Conservation (phyloP, 805 yeast genomes). For the Diddensiella santjacobensis region DNA sequence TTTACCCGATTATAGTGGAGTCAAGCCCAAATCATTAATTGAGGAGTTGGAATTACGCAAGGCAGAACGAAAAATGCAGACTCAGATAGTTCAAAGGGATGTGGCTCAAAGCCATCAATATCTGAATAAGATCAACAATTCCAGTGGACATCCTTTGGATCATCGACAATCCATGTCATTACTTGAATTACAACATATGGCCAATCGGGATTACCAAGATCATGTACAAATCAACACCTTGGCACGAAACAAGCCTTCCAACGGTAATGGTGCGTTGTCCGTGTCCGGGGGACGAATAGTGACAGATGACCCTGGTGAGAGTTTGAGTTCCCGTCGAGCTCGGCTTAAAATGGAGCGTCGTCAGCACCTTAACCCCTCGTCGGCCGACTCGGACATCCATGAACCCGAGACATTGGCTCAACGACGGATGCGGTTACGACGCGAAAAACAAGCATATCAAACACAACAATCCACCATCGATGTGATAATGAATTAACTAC, state of each 20-base stretch:
- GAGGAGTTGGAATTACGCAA: slow-evolving; percentile 38
- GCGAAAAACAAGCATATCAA: slow-evolving; percentile 5
- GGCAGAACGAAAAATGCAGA: slow-evolving; percentile 30
- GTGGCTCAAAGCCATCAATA: slow-evolving; percentile 17
- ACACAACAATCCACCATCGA: too few relatives aligned
- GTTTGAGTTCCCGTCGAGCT: slow-evolving; percentile 31
- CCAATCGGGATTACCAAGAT: slow-evolving; percentile 28
- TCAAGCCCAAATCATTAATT: slow-evolving; percentile 32
- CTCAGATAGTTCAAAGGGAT: slow-evolving; percentile 25
- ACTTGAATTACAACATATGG: slow-evolving; percentile 31
- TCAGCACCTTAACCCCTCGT: neutral
- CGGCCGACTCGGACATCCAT: neutral
- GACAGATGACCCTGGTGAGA: slow-evolving; percentile 26
- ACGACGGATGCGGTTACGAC: slow-evolving; percentile 19
- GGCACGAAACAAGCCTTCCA: slow-evolving; percentile 1
- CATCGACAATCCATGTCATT: slow-evolving; percentile 26
- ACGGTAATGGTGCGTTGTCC: neutral
- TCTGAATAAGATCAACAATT: neutral
- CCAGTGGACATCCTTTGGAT: slow-evolving; percentile 28
- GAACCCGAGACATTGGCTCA: slow-evolving; percentile 22
- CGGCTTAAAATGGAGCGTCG: slow-evolving; percentile 22
- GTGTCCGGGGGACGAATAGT: neutral
- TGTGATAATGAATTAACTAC: too few relatives aligned
- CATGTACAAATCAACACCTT: slow-evolving; percentile 15
- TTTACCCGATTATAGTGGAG: slow-evolving; percentile 6